Conservation (phyloP, 1,139 yeast species). For the Ogataea hybrid region DNA sequence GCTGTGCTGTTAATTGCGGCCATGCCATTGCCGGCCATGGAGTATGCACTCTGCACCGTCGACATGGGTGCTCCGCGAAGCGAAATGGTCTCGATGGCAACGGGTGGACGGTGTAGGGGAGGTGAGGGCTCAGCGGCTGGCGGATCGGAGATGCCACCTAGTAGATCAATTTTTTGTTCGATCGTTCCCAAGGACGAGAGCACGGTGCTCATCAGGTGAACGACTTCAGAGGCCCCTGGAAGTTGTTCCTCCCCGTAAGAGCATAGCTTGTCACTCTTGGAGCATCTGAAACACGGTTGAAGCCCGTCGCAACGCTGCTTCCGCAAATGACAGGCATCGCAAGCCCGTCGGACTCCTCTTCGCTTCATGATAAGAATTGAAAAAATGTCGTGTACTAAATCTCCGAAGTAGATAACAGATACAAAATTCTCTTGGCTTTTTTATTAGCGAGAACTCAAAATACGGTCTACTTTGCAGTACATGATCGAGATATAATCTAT, state of each 20-base stretch:
- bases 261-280: background rate
- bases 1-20: background rate
- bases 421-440: too few species aligned
- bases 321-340: slow-evolving; percentile 13
- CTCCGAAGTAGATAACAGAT: too few species aligned
- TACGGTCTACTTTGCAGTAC: background rate
- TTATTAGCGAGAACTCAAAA: too few species aligned
- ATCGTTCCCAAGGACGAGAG: background rate
- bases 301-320: slow-evolving; percentile 17
- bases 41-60: slow-evolving; percentile 15
- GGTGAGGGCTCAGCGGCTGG: background rate
- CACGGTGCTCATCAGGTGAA: slow-evolving; percentile 1
- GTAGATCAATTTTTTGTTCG: background rate
- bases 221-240: background rate
- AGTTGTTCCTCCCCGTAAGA: background rate
- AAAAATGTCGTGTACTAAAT: background rate
- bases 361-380: background rate
- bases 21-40: background rate
- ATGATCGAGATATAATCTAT: too few species aligned
- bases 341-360: slow-evolving; percentile 9
- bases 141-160: background rate
- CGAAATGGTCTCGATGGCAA: background rate
- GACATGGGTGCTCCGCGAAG: slow-evolving; percentile 10
- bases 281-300: slow-evolving; percentile 15
- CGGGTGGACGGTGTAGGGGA: background rate